A percentile compares a stretch with the other conserved stretches of the same genome.
Evolutionary conservation across 2,329 filamentous ascomycete species (phyloP).

Genomic region (Leptographium lundbergii): DNA sequence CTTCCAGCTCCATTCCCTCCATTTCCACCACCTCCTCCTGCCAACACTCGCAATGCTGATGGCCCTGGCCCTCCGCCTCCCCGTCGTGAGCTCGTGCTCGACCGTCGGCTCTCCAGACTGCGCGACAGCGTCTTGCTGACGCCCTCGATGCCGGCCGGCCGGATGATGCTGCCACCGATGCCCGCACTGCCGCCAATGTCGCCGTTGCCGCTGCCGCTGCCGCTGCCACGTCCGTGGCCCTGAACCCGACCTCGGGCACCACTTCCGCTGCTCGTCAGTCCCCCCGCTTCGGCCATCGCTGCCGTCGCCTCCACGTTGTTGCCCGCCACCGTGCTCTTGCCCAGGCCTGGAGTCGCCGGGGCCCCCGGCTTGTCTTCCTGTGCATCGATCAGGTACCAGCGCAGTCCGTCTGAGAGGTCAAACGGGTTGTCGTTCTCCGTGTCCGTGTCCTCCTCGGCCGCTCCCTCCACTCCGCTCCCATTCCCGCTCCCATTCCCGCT

Average conservation of each 20-base stretch:
- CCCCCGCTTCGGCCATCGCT: conserved; percentile 36
- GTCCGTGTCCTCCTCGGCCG: conserved; percentile 28
- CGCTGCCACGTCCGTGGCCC: conserved; percentile 14
- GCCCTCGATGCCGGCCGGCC: conserved; percentile 50
- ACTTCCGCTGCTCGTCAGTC: conserved; percentile 21
- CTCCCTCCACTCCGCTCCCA: conserved; percentile 15
- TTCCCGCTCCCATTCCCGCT: neutral
- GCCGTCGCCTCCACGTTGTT: conserved; percentile 80
- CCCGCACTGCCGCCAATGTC: neutral
- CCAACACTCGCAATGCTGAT: neutral
- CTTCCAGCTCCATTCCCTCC: neutral
- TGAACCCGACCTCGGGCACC: conserved; percentile 27
- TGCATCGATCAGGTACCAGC: conserved; percentile 94
- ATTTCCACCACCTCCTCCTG: conserved; percentile 15
- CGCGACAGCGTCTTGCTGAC: conserved; percentile 71
- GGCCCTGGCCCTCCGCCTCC: conserved; percentile 15
- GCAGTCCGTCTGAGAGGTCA: conserved; percentile 82
- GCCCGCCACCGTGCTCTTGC: conserved; percentile 81
- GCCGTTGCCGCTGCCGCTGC: conserved; percentile 5
- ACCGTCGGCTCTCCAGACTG: conserved; percentile 82
- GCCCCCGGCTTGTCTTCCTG: conserved; percentile 84
- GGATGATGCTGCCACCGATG: conserved; percentile 13
- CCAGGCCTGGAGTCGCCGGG: conserved; percentile 82
- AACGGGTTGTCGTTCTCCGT: conserved; percentile 92
- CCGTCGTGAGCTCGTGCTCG: conserved; percentile 67